These are phyloP conservation scores for Angophora floribunda DNA, from an alignment of 345 rosid genomes.

Conservation along the genomic window DNA sequence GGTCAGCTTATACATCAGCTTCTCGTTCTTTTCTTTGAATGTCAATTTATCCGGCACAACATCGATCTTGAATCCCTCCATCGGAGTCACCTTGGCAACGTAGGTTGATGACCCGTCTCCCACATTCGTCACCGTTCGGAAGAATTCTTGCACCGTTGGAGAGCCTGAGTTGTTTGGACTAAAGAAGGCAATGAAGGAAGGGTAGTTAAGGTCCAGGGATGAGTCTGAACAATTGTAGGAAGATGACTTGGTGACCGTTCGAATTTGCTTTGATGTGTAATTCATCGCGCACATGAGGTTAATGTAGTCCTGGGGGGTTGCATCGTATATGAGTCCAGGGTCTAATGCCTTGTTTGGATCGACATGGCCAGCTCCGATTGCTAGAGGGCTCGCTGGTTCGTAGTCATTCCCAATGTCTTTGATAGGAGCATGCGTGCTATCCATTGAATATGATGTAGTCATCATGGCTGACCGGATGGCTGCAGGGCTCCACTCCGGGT, in stretches of 20 bases:
- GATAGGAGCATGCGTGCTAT: constrained; percentile 13
- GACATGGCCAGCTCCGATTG: constrained; percentile 50
- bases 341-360: constrained; percentile 46
- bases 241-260: constrained; percentile 30
- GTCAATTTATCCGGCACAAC: constrained; percentile 25
- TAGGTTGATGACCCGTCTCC: constrained; percentile 24
- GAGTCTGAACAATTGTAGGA: constrained; percentile 21
- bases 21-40: constrained; percentile 29
- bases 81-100: constrained; percentile 7
- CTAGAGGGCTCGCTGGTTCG: constrained; percentile 24
- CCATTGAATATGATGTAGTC: constrained; percentile 30
- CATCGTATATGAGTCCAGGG: constrained; percentile 49
- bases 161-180: background rate
- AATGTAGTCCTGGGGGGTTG: constrained; percentile 24
- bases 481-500: constrained; percentile 50
- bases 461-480: constrained; percentile 57
- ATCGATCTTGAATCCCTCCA: constrained; percentile 16
- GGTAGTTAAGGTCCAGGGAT: constrained; percentile 44
- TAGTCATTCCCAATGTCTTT: constrained; percentile 8
- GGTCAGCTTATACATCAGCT: constrained; percentile 25
- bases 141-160: constrained; percentile 8
- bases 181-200: constrained; percentile 43
- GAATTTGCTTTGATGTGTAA: constrained; percentile 29
- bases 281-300: constrained; percentile 39
- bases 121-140: constrained; percentile 47